A percentile compares a stretch with the other conserved stretches of the same genome.
phyloP scores from a whole-genome alignment of 2,329 filamentous ascomycete genomes.

The Aspergillus amoenus region DNA sequence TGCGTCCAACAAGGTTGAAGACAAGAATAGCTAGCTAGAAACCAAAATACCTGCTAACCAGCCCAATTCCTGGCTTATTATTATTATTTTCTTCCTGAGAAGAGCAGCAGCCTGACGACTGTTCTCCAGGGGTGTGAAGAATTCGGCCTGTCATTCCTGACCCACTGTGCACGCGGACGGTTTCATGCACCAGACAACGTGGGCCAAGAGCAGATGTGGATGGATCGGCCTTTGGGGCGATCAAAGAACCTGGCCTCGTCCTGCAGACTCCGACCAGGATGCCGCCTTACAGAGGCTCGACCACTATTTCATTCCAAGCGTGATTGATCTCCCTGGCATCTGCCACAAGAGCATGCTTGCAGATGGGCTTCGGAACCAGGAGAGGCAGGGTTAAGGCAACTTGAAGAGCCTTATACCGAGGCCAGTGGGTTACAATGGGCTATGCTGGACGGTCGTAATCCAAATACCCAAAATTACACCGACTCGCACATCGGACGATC shows the following conservation, averaged over 20 bases:
- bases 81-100: background rate
- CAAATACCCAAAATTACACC: slow-evolving; percentile 3
- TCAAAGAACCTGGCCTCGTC: slow-evolving; percentile 22
- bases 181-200: slow-evolving; percentile 42
- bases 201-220: slow-evolving; percentile 31
- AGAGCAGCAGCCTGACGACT: background rate
- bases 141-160: slow-evolving; percentile 39
- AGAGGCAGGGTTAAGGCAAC: background rate
- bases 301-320: background rate
- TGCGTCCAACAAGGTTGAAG: background rate
- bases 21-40: no score
- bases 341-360: no score
- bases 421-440: background rate
- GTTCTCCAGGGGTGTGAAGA: slow-evolving; percentile 28
- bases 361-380: no score
- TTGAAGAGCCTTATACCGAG: background rate
- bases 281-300: background rate
- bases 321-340: background rate
- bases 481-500: slow-evolving; percentile 22
- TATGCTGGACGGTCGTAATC: background rate
- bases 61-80: background rate
- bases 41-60: background rate
- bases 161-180: slow-evolving; percentile 40
- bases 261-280: slow-evolving; percentile 20
- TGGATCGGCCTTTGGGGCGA: slow-evolving; percentile 26